Base-by-base conservation (phyloP, 345 rosid genomes). In the Camelina sativa region DNA sequence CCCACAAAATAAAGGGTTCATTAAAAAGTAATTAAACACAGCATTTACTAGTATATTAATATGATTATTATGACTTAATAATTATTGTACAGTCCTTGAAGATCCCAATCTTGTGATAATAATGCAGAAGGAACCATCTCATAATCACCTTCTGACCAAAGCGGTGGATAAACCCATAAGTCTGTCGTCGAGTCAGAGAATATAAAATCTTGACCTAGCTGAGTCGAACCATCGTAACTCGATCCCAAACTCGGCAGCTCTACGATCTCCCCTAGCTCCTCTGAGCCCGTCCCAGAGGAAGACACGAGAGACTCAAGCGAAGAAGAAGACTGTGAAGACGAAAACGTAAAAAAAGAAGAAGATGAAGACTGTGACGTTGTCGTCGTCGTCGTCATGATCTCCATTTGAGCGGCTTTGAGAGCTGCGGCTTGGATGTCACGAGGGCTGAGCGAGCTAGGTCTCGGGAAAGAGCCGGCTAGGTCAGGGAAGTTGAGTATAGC, bases 341-440 rank as follows among this genome's bases (percentile, higher is more conserved):
- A 68, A 76, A 76, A 76, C 57, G 58, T 62, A 0, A 69, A 44
- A 76, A 57, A 44, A 43, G 85, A 48, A 11, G 89, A 53, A 20
- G 74, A 16, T 19, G 82, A 50, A 11, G 87, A 73, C 2, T 85
- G 76, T 1, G 85, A 74, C 5, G 85, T 55, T 0, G 81, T 30
- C 4, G 67, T 56, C 3, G 67, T 56, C 3, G 85, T 55, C 0
- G 81, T 30, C 4, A 69, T 56, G 23, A 76, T 67, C 47, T 82
- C 85, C 98, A 91, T 93, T 37, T 82, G 87, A 6, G 98, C 98
- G 0, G 98, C 98, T 73, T 86, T 87, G 16, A 89, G 80, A 16
- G 98, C 98, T 0, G 98, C 97, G 4, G 88, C 94, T 76, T 93
- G 98, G 1, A 93, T 86, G 52, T 93, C 98, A 1, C 96, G 90